Evolutionary conservation across 2,329 filamentous ascomycete species (phyloP), one percentile per base, ranked within the genome.

Genomic region (Microthyrium microscopicum): DNA sequence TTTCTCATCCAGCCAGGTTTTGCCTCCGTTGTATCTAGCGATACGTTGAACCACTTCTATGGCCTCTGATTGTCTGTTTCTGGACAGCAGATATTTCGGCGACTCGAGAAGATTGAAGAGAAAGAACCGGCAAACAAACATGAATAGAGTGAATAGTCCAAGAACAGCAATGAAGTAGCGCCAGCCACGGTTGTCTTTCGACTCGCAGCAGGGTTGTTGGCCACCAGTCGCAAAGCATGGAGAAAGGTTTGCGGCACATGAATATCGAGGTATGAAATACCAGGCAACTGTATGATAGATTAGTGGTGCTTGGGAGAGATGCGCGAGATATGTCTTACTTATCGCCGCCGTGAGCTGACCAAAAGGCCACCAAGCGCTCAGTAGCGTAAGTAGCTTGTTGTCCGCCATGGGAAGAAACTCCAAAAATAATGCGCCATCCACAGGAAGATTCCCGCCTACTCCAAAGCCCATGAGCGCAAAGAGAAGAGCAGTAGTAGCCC

Each of bases 311-410:
- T 36, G 5, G 51, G 45, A 5, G 47, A 49, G 13, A 8, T 8
- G 7, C 6, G 12, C 20, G 19, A 20, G 7, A 24, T n/a, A 8
- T 13, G 20, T 19, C 21, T 12, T 20, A 43, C 48, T 42, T 4
- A 79, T 54, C 3, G 73, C 77, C 2, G 77, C 73, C 36, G 77
- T 66, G 5, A 91, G 62, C 48, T 89, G 80, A 5, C 82, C 83
- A 13, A 91, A 57, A 0, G 82, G 79, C 81, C 83, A 92, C 77
- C 80, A 89, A 5, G 84, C 69, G 5, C 78, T 83, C n/a, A 91
- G 62, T 30, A 87, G 62, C 0, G 81, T 89, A 20, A 89, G 60
- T 11, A 89, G 64, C 20, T 73, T 71, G 40, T 72, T 73, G n/a
- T 72, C 77, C 0, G 74, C 69, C 37, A 77, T 74, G 0, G 83